phyloP scores from a whole-genome alignment of 768 basidiomycete genomes.

The Tulasnella sp. region DNA sequence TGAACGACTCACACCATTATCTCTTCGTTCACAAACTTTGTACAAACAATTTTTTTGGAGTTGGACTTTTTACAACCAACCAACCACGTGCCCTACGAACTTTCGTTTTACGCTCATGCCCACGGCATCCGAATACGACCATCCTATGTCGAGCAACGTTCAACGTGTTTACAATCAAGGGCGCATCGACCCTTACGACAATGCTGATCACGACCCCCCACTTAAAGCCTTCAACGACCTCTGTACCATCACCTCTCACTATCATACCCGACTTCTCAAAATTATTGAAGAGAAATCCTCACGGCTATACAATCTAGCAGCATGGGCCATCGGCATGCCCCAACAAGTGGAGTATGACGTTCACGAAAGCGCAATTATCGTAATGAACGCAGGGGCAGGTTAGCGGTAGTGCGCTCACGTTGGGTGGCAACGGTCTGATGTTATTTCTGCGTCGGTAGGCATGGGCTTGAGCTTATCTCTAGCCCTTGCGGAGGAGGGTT shows the following conservation, averaged over 20 bases:
- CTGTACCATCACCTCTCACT: neutral
- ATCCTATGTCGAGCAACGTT: neutral
- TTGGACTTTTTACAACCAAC: neutral
- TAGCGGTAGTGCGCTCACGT: neutral
- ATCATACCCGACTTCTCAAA: neutral
- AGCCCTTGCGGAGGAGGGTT: conserved; percentile 17
- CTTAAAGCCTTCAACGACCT: conserved; percentile 7
- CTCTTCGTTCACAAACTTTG: neutral
- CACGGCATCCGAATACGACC: neutral
- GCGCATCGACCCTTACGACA: neutral
- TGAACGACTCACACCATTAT: neutral
- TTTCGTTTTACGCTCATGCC: neutral
- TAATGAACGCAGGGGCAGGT: conserved; percentile 18
- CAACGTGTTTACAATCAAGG: neutral
- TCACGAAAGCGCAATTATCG: neutral
- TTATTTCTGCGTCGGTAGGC: neutral
- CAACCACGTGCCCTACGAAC: neutral
- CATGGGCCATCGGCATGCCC: conserved; percentile 13
- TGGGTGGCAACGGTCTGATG: neutral
- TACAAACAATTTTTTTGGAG: neutral
- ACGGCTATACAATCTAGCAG: neutral
- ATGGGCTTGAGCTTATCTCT: conserved; percentile 11
- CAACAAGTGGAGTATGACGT: neutral
- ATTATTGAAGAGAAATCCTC: neutral
- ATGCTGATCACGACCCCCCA: neutral